Evolutionary conservation across 2,329 filamentous ascomycete genomes (phyloP).

Genomic region (Diplodia intermedia): DNA sequence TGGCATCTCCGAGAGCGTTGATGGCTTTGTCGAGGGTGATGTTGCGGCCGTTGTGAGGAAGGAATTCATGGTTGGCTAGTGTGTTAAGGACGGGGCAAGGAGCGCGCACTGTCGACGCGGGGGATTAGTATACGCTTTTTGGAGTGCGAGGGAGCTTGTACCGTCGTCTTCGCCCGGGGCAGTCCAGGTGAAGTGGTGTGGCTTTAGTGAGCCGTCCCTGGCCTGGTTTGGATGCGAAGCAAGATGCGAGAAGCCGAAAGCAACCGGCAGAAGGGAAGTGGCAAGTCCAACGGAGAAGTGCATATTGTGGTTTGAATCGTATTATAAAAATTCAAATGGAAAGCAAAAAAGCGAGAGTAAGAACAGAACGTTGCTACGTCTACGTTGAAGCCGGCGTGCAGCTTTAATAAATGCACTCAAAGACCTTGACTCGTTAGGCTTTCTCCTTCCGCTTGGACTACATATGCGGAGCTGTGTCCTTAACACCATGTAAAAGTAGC

Average conservation of each 20-base stretch:
- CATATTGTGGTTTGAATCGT: neutral
- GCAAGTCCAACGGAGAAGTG: neutral
- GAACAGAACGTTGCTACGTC: too few relatives aligned
- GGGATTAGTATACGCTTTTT: neutral
- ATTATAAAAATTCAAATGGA: too few relatives aligned
- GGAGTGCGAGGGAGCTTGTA: neutral
- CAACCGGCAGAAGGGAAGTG: neutral
- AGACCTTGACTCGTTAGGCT: too few relatives aligned
- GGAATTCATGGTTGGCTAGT: conserved; percentile 45
- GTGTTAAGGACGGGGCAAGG: conserved; percentile 47
- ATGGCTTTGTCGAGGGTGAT: conserved; percentile 42
- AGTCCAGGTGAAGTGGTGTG: conserved; percentile 9
- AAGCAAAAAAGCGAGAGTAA: too few relatives aligned
- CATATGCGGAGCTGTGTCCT: too few relatives aligned
- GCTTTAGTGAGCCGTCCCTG: neutral
- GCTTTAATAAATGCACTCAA: too few relatives aligned
- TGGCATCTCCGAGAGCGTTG: conserved; percentile 36
- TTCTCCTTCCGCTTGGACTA: too few relatives aligned
- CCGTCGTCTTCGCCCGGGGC: neutral
- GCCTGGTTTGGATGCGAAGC: neutral
- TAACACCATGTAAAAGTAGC: too few relatives aligned
- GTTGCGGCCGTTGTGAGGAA: conserved; percentile 45
- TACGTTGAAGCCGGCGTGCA: too few relatives aligned
- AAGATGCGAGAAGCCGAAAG: conserved; percentile 3
- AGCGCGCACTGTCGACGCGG: conserved; percentile 34